Base-by-base conservation (phyloP, 2,329 filamentous ascomycete genomes). In the Fusarium sp. region DNA sequence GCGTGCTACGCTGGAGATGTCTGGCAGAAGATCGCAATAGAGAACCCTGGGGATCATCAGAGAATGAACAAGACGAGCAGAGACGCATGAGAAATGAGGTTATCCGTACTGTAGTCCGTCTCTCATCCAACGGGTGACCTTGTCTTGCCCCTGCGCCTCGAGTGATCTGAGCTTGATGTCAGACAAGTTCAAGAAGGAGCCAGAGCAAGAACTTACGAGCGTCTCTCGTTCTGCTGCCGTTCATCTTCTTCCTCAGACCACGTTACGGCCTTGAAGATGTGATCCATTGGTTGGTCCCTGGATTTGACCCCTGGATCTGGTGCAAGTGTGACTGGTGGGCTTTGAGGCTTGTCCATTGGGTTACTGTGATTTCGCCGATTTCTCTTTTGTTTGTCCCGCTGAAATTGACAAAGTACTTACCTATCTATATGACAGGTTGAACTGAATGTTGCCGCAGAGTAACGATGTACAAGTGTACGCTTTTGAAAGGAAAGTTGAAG, bases 51-150 rank as follows among this genome's bases (percentile, higher is more conserved):
- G 46, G 31, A 42, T 27, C 29, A 46, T 72, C 37, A 73, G 70
- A 37, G 27, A 37, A 16, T 35, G 64, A 48, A n/a, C 23, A 52
- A 39, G 35, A 33, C 15, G 54, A 33, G 8, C 31, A 56, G 18
- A 56, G 42, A 54, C 38, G 23, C 31, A 16, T 54, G 29, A 45
- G 44, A 45, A 38, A 41, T 45, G 39, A 51, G 48, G 56, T 46
- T 70, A 63, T 48, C 63, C 70, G 57, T 72, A 72, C 70, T 66
- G 65, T 51, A 72, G 48, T 37, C 41, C 60, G 38, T 72, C 70
- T 49, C 46, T 73, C 65, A 72, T 72, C 70, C 70, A 72, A 12
- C 66, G 70, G 46, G 60, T 46, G 31, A 72, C 70, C 37, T 73
- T 72, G 41, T 72, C 70, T 18, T 61, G 66, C 10, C 52, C 46